Base-by-base conservation (phyloP, 2,329 filamentous ascomycete species). In the Chrysosporium queenslandicum region DNA sequence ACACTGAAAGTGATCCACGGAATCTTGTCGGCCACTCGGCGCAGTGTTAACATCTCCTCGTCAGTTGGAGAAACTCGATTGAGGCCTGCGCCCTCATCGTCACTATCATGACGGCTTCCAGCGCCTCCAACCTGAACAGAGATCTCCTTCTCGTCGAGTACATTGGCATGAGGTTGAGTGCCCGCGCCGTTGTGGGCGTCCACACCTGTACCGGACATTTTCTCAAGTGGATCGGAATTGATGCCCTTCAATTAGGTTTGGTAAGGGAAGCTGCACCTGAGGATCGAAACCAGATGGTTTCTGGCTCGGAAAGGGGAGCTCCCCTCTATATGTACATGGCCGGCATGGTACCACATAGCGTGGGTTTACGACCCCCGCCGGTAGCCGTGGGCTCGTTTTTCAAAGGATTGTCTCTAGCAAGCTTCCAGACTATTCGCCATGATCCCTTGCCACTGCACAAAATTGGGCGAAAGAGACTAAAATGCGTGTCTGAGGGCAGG, bases 1-100 rank as follows among this genome's bases (percentile, higher is more conserved):
- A 89, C 79, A 23, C 80, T 82, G 69, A 81, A 88, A 53, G 83
- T 77, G 51, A 75, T 71, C 76, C 77, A 81, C 46, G 81, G 80
- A 55, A 88, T 78, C 2, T 57, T 54, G 9, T 61, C 66, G 1
- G 66, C 52, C 1, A 71, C 62, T 34, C 68, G 64, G 25, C 67
- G 68, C 18, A 71, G 59, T 4, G 57, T 63, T 4, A 40, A 36
- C 30, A 70, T 25, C 29, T 71, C 69, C 30, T 68, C 67, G 0
- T 61, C 58, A 2, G 61, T 69, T 5, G 69, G 67, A 36, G 25
- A 3, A 14, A 49, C 43, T 6, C 37, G 48, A 29, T 47, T 46
- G 21, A 57, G 52, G 16, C 48, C 49, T 12, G 27, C 37, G 32
- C 32, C 43, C 30, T 57, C 50, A 45, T 57, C 55, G 23, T 55